Evolutionary conservation across 1,139 yeast genomes (phyloP).

Genomic region (Diutina sp.): DNA sequence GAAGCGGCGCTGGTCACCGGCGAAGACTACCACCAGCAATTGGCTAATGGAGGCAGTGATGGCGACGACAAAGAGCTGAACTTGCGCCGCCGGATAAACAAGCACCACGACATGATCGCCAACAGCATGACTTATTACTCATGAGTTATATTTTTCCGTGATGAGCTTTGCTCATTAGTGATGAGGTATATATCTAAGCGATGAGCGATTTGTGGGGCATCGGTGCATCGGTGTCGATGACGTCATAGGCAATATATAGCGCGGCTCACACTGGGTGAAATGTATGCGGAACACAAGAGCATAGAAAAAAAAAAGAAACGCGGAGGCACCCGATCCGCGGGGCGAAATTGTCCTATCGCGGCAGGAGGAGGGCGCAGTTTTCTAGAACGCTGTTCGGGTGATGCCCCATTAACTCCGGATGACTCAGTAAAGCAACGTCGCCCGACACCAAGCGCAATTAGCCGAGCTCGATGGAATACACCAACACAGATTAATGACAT

Average conservation of each 20-base stretch:
- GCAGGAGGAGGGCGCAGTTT: neutral
- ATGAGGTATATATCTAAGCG: too few species aligned
- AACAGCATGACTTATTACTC: neutral
- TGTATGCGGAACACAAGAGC: too few species aligned
- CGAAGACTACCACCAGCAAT: neutral
- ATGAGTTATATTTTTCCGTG: neutral
- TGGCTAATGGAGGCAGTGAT: neutral
- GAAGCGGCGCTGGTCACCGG: conserved; percentile 1
- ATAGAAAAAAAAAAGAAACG: too few species aligned
- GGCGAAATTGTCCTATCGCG: too few species aligned
- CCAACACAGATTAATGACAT: too few species aligned
- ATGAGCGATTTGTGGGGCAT: too few species aligned
- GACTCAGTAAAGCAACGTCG: neutral
- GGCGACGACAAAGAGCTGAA: neutral
- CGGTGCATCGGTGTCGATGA: too few species aligned
- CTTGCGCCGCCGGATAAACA: neutral
- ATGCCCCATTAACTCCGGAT: neutral
- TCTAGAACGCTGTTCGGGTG: neutral
- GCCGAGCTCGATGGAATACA: too few species aligned
- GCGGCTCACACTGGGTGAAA: too few species aligned
- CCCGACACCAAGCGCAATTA: neutral
- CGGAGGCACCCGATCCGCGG: too few species aligned
- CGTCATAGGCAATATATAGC: too few species aligned
- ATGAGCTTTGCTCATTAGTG: too few species aligned
- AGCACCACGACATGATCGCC: neutral